These are phyloP conservation scores for Pilobolus umbonatus DNA, from an alignment of 192 early-diverging fungal genomes.

Conservation along the genomic window DNA sequence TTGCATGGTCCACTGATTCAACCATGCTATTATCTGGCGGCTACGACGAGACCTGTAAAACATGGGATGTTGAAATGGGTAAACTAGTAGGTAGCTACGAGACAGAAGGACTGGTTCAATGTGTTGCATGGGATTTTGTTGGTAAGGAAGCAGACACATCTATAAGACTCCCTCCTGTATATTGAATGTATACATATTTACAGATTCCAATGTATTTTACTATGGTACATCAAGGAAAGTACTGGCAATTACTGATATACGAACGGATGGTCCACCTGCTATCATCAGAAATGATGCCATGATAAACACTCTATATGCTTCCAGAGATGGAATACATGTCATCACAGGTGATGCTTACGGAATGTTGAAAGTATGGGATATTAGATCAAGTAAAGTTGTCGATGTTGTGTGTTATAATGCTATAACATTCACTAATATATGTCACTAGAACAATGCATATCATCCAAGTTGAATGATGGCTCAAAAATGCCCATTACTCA, in stretches of 20 bases:
- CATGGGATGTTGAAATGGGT: slow-evolving; percentile 71
- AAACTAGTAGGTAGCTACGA: slow-evolving; percentile 60
- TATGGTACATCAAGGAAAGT: slow-evolving; percentile 73
- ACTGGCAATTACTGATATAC: slow-evolving; percentile 62
- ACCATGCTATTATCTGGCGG: slow-evolving; percentile 62
- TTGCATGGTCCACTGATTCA: slow-evolving; percentile 72
- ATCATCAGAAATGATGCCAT: slow-evolving; percentile 65
- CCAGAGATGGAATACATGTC: slow-evolving; percentile 64
- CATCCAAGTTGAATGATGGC: slow-evolving; percentile 55
- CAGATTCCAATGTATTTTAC: slow-evolving; percentile 73
- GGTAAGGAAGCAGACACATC: slow-evolving; percentile 39
- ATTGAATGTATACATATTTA: not conserved
- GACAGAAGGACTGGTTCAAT: slow-evolving; percentile 82
- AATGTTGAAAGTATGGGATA: slow-evolving; percentile 91
- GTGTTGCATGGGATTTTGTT: slow-evolving; percentile 67
- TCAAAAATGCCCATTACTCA: slow-evolving; percentile 76
- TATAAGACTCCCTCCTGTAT: not conserved
- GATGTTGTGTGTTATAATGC: not conserved
- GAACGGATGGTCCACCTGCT: slow-evolving; percentile 17
- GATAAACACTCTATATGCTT: slow-evolving; percentile 80
- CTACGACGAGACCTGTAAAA: slow-evolving; percentile 78
- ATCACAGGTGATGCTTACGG: slow-evolving; percentile 83
- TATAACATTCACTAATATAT: not conserved
- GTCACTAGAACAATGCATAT: slow-evolving; percentile 47
- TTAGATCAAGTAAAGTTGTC: slow-evolving; percentile 57